phyloP scores from a whole-genome alignment of 495 filamentous ascomycete species.

The Neurospora sublineolata region DNA sequence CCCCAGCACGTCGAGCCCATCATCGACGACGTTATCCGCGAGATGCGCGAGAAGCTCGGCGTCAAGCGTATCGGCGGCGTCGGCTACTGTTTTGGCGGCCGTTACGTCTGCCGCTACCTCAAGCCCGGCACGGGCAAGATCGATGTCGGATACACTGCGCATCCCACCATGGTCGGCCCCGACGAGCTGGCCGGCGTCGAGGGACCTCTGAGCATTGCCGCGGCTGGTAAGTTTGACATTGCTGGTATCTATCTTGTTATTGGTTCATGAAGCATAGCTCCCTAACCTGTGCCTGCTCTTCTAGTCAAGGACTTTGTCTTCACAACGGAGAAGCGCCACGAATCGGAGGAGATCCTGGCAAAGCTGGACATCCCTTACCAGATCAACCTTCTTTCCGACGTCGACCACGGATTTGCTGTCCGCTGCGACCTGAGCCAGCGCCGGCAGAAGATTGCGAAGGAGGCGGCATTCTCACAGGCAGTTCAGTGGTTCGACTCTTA shows the following conservation, averaged over 20 bases:
- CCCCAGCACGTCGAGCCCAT: slow-evolving; percentile 1
- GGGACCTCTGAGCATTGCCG: slow-evolving; percentile 2
- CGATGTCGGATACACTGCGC: slow-evolving; percentile 4
- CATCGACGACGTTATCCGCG: neutral
- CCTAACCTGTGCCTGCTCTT: neutral
- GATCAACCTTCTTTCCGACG: neutral
- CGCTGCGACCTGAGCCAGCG: neutral
- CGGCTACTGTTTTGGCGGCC: slow-evolving; percentile 2
- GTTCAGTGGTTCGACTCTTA: neutral
- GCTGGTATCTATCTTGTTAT: neutral
- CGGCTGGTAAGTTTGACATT: neutral
- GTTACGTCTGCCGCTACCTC: slow-evolving; percentile 1
- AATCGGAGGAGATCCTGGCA: slow-evolving; percentile 3
- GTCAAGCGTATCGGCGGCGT: neutral
- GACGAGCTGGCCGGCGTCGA: neutral
- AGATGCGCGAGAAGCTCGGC: neutral
- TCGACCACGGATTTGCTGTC: slow-evolving; percentile 4
- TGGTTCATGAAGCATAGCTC: neutral
- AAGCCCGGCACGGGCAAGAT: neutral
- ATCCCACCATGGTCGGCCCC: neutral
- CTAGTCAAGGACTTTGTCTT: slow-evolving; percentile 2
- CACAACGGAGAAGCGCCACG: neutral
- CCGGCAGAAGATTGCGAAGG: neutral
- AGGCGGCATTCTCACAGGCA: neutral
- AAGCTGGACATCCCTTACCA: slow-evolving; percentile 3